Conservation (phyloP, 2,329 filamentous ascomycete species). For the Diaporthe longicolla region DNA sequence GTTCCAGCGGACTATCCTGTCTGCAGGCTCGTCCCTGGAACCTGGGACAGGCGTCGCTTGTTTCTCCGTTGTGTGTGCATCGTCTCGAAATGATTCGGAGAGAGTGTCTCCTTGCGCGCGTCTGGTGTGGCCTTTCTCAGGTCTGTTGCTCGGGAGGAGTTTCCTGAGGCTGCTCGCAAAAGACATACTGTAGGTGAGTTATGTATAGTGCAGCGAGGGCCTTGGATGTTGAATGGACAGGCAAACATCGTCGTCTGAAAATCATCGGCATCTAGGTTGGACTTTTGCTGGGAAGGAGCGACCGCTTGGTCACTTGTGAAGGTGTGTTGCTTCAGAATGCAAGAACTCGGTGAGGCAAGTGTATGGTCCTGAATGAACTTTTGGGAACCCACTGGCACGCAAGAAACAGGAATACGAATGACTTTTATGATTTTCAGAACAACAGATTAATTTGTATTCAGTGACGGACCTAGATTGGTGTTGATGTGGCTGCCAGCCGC, state of each 20-base stretch:
- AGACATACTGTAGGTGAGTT: conserved; percentile 46
- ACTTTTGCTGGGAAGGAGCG: not conserved
- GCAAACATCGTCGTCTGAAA: not conserved
- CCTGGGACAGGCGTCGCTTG: not conserved
- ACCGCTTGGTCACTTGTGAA: not conserved
- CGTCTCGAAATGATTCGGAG: conserved; percentile 39
- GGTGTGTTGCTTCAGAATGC: not conserved
- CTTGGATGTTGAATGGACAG: not conserved
- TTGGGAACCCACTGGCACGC: not conserved
- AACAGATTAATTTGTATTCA: not conserved
- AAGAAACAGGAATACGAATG: not conserved
- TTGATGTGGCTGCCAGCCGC: not conserved
- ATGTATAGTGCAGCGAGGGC: not conserved
- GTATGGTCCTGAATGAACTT: no score
- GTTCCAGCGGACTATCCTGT: conserved; percentile 54
- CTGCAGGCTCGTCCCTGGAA: conserved; percentile 43
- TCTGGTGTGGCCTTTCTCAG: conserved; percentile 65
- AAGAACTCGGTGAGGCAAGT: not conserved
- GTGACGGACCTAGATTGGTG: not conserved
- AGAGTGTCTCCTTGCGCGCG: conserved; percentile 53
- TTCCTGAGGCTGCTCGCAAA: conserved; percentile 59
- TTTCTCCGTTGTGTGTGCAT: not conserved
- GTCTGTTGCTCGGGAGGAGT: conserved; percentile 63
- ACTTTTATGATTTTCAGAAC: no score
- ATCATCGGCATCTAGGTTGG: not conserved